phyloP scores from a whole-genome alignment of 768 basidiomycete genomes.

The Lyophyllum shimeji region DNA sequence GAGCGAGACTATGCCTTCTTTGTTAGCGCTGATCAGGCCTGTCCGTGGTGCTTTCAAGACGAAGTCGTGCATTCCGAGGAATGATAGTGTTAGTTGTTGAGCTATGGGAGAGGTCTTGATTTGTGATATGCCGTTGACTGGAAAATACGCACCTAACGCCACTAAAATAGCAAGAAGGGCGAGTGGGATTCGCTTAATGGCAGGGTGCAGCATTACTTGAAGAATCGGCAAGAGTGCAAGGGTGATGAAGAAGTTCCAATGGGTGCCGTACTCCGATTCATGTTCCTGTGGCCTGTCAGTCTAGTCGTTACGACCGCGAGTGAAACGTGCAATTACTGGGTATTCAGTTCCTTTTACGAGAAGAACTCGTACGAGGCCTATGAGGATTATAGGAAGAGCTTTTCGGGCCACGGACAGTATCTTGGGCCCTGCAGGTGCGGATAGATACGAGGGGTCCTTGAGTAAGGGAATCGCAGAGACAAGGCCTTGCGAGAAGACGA shows the following conservation, averaged over 20 bases:
- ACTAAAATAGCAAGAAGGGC: conserved; percentile 63
- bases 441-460: conserved; percentile 57
- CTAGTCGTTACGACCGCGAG: background rate
- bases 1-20: conserved; percentile 87
- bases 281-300: conserved; percentile 62
- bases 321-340: conserved; percentile 56
- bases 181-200: conserved; percentile 57
- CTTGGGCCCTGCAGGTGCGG: conserved; percentile 49
- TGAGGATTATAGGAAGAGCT: conserved; percentile 60
- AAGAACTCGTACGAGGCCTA: conserved; percentile 77
- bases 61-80: conserved; percentile 56
- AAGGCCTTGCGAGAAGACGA: conserved; percentile 94
- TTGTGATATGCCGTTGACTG: background rate
- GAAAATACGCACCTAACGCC: conserved; percentile 47
- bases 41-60: conserved; percentile 65
- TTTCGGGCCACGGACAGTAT: conserved; percentile 52
- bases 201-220: conserved; percentile 66
- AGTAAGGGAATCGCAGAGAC: conserved; percentile 85
- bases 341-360: conserved; percentile 94
- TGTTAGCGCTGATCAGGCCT: conserved; percentile 74
- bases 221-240: conserved; percentile 77
- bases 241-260: conserved; percentile 99
- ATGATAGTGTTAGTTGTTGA: conserved; percentile 68
- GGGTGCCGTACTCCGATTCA: conserved; percentile 91
- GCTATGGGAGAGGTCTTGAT: conserved; percentile 38